A percentile compares a stretch with the other conserved stretches of the same genome.
Conservation (phyloP, 441 rosid species). For the Eruca vesicaria region DNA sequence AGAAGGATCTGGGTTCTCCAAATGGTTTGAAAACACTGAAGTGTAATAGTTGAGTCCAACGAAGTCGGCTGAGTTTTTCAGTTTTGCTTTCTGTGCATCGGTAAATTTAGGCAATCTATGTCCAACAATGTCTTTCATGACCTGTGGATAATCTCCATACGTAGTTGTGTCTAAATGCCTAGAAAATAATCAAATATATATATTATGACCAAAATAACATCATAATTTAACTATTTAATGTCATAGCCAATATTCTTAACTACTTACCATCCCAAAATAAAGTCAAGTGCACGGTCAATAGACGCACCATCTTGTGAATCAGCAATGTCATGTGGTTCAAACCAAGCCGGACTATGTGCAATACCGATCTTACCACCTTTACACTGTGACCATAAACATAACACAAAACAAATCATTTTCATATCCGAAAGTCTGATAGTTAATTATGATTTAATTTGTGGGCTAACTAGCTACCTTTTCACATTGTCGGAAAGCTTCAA, state of each 20-base stretch:
- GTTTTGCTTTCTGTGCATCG: constrained; percentile 19
- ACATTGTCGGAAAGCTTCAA: constrained; percentile 15
- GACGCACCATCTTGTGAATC: constrained; percentile 21
- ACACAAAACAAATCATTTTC: background rate
- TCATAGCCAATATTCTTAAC: background rate
- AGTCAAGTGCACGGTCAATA: constrained; percentile 28
- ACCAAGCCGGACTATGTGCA: constrained; percentile 29
- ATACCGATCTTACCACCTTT: constrained; percentile 34
- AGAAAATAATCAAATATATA: background rate
- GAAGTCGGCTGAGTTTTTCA: constrained; percentile 45
- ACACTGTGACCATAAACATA: constrained; percentile 15
- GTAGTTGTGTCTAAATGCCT: constrained; percentile 39
- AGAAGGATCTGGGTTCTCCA: background rate
- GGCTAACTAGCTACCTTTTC: background rate
- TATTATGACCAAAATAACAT: background rate
- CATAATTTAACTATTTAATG: background rate
- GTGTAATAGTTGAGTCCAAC: constrained; percentile 47
- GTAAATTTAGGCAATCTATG: constrained; percentile 45
- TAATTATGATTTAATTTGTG: background rate
- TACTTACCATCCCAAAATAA: constrained; percentile 37
- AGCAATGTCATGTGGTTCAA: constrained; percentile 27
- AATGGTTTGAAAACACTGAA: constrained; percentile 31
- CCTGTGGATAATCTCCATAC: constrained; percentile 43
- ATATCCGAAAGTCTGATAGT: background rate
- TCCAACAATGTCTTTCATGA: constrained; percentile 40